Base-by-base conservation (phyloP, 805 yeast species). In the Candida berthetii region DNA sequence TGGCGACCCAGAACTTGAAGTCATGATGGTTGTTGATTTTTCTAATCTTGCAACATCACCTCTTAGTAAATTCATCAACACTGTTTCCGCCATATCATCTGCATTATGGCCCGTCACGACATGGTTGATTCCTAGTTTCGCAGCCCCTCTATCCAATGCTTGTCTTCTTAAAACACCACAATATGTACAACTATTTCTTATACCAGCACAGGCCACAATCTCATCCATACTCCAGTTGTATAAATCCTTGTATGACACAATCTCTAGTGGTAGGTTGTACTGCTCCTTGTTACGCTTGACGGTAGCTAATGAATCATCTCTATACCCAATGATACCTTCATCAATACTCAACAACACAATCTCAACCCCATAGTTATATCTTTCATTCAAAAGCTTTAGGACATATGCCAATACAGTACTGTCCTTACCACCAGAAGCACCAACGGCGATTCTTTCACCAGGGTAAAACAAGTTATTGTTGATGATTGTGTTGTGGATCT, bases 201-300 rank as follows among this genome's bases (percentile, higher is more conserved):
- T 82, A 7, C 98, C 98, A 1, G 96, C 93, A 58, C 93, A 86
- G 1, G 90, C 80, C 1, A 93, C 99, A 39, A 93, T 88, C 54
- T 88, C 95, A 67, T 93, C 99, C 99, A 93, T 93, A 11, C 96
- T 87, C 99, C 99, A 93, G 55, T 90, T 82, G 60, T 93, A 93
- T 13, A 93, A 68, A 25, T 90, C 96, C 48, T 79, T 79, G 54
- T 93, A 93, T 13, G 96, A 85, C 5, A 93, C 80, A 42, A 87
- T 83, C 53, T 81, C 82, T 40, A 87, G 64, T 1, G 88, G 89
- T 71, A 87, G 72, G n/a, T 72, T 70, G 57, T 87, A 87, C 61
- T 93, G 99, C 22, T 68, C 64, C 61, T 88, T 88, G 62, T 93
- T 93, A 49, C 99, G 76, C 60, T 90, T 88, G 37, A 93, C 99